These are phyloP conservation scores for Stagonosporopsis cucurbitacearum DNA, from an alignment of 2,329 filamentous ascomycete species.

Conservation along the genomic window DNA sequence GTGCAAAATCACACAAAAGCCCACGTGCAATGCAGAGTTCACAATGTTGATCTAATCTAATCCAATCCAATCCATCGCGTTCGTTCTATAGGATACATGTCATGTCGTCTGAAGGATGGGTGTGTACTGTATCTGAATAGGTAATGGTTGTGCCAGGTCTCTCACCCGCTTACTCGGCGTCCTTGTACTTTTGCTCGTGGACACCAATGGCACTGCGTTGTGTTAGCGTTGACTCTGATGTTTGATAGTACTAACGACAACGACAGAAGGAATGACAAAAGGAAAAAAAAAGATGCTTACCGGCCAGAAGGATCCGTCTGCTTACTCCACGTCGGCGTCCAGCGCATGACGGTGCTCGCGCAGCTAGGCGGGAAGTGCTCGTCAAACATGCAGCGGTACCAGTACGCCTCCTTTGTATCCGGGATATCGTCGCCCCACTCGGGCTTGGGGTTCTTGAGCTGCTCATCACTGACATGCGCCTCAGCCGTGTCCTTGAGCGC, in stretches of 20 bases:
- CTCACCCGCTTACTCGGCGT: conserved; percentile 22
- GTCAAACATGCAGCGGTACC: conserved; percentile 98
- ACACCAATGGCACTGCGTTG: conserved; percentile 40
- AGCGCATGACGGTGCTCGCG: conserved; percentile 91
- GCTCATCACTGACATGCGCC: conserved; percentile 88
- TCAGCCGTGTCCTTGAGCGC: conserved; percentile 94
- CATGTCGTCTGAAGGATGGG: too few species aligned
- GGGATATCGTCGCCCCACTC: conserved; percentile 95
- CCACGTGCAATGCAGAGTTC: too few species aligned
- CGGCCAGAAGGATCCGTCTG: conserved; percentile 94
- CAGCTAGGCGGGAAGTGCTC: conserved; percentile 95
- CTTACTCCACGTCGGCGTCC: conserved; percentile 97
- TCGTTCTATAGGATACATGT: neutral
- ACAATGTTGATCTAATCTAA: neutral
- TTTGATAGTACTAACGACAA: too few species aligned
- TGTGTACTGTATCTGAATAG: too few species aligned
- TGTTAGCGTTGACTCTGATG: too few species aligned
- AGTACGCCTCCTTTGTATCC: conserved; percentile 96
- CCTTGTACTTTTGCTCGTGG: conserved; percentile 45
- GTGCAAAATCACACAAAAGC: too few species aligned
- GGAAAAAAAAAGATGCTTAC: conserved; percentile 54
- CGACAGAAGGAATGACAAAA: too few species aligned
- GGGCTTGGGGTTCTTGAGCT: conserved; percentile 98
- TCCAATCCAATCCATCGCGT: too few species aligned
- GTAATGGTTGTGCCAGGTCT: neutral